These are phyloP conservation scores for Trypanosoma platydactyli DNA, from an alignment of 208 protist genomes.

Conservation along the genomic window DNA sequence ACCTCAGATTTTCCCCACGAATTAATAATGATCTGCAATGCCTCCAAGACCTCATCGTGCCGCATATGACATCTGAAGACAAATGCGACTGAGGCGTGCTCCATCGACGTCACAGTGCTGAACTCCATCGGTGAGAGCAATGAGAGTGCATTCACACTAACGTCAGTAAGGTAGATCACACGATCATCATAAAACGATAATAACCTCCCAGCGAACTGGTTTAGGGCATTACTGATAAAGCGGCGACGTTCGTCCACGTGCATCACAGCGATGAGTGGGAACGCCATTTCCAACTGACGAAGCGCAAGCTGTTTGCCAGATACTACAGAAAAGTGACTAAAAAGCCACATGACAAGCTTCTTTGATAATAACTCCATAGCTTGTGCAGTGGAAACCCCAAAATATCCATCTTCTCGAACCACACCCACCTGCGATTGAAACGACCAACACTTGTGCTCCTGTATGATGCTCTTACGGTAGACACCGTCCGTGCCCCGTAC, in stretches of 20 bases:
- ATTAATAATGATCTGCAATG: constrained; percentile 25
- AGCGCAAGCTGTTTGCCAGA: constrained; percentile 17
- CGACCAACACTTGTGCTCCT: constrained; percentile 13
- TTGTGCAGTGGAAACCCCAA: background rate
- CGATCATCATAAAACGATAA: constrained; percentile 29
- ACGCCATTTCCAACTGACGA: constrained; percentile 28
- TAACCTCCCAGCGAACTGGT: constrained; percentile 10
- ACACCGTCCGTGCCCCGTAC: constrained; percentile 2
- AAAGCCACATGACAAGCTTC: constrained; percentile 37
- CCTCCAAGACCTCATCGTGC: constrained; percentile 24
- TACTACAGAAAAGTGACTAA: constrained; percentile 16
- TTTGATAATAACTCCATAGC: constrained; percentile 25
- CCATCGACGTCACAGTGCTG: constrained; percentile 15
- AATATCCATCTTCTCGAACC: constrained; percentile 4
- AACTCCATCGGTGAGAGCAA: constrained; percentile 25
- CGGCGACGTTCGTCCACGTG: constrained; percentile 17
- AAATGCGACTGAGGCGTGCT: constrained; percentile 27
- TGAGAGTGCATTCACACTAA: constrained; percentile 13
- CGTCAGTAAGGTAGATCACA: constrained; percentile 1
- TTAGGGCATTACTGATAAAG: constrained; percentile 15
- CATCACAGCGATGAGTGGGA: constrained; percentile 28
- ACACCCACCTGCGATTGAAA: constrained; percentile 18
- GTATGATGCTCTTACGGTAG: background rate
- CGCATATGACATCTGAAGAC: constrained; percentile 26
- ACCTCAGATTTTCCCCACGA: constrained; percentile 17